Conservation (phyloP, 2,329 filamentous ascomycete species). For the Dactylellina cionopaga region DNA sequence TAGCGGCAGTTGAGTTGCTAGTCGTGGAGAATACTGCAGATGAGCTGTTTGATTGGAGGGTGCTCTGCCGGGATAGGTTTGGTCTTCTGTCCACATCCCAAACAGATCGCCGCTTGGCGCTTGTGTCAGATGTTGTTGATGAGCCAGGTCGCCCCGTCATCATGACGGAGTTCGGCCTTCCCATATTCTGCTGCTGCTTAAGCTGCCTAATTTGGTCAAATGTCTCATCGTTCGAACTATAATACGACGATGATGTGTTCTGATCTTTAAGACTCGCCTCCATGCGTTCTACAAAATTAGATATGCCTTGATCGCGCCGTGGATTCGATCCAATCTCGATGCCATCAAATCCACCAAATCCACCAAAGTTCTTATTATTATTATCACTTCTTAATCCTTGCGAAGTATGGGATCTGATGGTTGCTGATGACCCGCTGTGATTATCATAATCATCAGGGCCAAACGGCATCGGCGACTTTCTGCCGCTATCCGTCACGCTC, state of each 20-base stretch:
- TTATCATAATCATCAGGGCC: slow-evolving; percentile 42
- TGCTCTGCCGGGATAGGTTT: slow-evolving; percentile 50
- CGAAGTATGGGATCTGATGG: slow-evolving; percentile 74
- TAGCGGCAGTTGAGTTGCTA: slow-evolving; percentile 75
- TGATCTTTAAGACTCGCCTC: slow-evolving; percentile 36
- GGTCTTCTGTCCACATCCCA: slow-evolving; percentile 45
- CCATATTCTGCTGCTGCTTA: slow-evolving; percentile 43
- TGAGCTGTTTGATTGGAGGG: slow-evolving; percentile 41
- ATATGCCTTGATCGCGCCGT: slow-evolving; percentile 39
- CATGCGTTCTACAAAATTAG: slow-evolving; percentile 47
- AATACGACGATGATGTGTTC: slow-evolving; percentile 23
- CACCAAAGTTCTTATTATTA: slow-evolving; percentile 64
- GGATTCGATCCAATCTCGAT: slow-evolving; percentile 60
- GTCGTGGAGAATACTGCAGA: slow-evolving; percentile 63
- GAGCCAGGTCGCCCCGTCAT: slow-evolving; percentile 23
- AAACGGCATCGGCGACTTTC: slow-evolving; percentile 40
- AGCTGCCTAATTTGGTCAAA: slow-evolving; percentile 42
- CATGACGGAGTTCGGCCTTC: slow-evolving; percentile 33
- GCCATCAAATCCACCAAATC: slow-evolving; percentile 69
- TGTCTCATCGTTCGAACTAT: slow-evolving; percentile 39
- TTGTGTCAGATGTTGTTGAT: slow-evolving; percentile 28
- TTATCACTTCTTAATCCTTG: slow-evolving; percentile 68
- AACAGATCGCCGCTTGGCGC: slow-evolving; percentile 43
- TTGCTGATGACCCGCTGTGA: slow-evolving; percentile 33
- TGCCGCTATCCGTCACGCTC: slow-evolving; percentile 60